Percentiles rank a stretch among this genome's conserved stretches.
These are phyloP conservation scores for Pleoardoris graminearum DNA, from an alignment of 2,329 filamentous ascomycete genomes.

Conservation along the genomic window DNA sequence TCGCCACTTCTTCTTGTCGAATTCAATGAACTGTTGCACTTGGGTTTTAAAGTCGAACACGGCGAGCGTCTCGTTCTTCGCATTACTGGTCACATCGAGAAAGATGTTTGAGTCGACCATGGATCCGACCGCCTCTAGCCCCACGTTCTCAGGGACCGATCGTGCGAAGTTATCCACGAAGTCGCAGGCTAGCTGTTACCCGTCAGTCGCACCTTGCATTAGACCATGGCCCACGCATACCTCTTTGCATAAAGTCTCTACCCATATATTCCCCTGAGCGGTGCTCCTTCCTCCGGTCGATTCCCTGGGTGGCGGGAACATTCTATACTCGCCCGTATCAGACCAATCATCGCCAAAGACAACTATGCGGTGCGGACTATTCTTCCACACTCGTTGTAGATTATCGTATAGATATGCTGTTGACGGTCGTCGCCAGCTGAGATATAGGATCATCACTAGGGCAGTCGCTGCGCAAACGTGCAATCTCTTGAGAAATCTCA, in stretches of 20 bases:
- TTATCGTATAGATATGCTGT: constrained; percentile 29
- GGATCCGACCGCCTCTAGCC: constrained; percentile 27
- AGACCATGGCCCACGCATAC: constrained; percentile 20
- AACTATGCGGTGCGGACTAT: constrained; percentile 36
- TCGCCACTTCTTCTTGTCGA: constrained; percentile 28
- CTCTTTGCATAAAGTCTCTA: constrained; percentile 43
- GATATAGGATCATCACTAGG: constrained; percentile 36
- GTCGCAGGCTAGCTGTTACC: constrained; percentile 40
- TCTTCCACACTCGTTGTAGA: constrained; percentile 35
- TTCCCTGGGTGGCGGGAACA: constrained; percentile 32
- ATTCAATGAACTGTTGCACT: constrained; percentile 41
- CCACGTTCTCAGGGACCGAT: constrained; percentile 28
- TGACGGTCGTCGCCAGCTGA: constrained; percentile 33
- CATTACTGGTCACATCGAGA: constrained; percentile 30
- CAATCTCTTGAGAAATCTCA: constrained; percentile 40
- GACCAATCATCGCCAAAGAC: constrained; percentile 48
- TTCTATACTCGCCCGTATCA: constrained; percentile 42
- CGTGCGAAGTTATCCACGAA: constrained; percentile 44
- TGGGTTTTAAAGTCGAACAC: constrained; percentile 44
- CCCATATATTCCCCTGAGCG: constrained; percentile 40
- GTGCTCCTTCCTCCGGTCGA: constrained; percentile 29
- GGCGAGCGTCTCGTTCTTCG: constrained; percentile 19
- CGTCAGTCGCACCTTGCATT: constrained; percentile 28
- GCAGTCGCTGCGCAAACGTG: constrained; percentile 29
- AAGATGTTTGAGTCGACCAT: constrained; percentile 38